These are phyloP conservation scores for Cryptococcus sp. DNA, from an alignment of 1,284 basidiomycete species.

Conservation along the genomic window DNA sequence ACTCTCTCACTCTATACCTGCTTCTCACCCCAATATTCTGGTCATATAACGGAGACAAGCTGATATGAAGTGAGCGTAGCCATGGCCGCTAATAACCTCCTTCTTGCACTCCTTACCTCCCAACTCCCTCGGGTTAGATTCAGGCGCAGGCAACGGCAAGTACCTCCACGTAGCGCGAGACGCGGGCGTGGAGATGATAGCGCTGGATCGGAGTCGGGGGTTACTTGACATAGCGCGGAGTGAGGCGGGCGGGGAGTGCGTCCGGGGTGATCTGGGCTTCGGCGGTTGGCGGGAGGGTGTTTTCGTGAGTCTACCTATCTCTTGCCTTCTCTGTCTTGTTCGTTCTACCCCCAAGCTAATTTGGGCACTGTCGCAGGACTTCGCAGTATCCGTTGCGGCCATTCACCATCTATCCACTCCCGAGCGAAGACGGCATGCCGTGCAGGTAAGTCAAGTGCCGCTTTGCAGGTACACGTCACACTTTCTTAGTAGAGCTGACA, in stretches of 20 bases:
- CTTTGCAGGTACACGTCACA: too few relatives aligned
- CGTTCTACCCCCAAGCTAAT: not conserved
- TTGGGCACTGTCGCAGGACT: slow-evolving; percentile 63
- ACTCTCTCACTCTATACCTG: too few relatives aligned
- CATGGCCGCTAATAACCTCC: slow-evolving; percentile 87
- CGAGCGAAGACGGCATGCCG: slow-evolving; percentile 67
- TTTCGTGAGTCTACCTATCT: slow-evolving; percentile 64
- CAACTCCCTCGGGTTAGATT: slow-evolving; percentile 85
- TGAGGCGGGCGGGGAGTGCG: slow-evolving; percentile 50
- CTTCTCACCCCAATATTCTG: too few relatives aligned
- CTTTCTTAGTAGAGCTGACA: too few relatives aligned
- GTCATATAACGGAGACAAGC: too few relatives aligned
- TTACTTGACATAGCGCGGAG: slow-evolving; percentile 71
- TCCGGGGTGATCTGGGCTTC: slow-evolving; percentile 65
- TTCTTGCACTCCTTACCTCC: slow-evolving; percentile 76
- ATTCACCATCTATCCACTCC: slow-evolving; percentile 88
- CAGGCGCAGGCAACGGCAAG: slow-evolving; percentile 97
- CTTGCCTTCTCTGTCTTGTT: not conserved
- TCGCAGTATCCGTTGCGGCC: slow-evolving; percentile 91
- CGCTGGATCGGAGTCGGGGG: slow-evolving; percentile 76
- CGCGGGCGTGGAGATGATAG: slow-evolving; percentile 61
- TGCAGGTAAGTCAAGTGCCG: slow-evolving; percentile 60
- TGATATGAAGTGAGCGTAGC: slow-evolving; percentile 56
- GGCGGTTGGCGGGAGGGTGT: slow-evolving; percentile 67
- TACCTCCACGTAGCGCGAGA: slow-evolving; percentile 69